These are phyloP conservation scores for Lavandula angustifolia DNA, from an alignment of 257 asterid genomes.

Conservation along the genomic window DNA sequence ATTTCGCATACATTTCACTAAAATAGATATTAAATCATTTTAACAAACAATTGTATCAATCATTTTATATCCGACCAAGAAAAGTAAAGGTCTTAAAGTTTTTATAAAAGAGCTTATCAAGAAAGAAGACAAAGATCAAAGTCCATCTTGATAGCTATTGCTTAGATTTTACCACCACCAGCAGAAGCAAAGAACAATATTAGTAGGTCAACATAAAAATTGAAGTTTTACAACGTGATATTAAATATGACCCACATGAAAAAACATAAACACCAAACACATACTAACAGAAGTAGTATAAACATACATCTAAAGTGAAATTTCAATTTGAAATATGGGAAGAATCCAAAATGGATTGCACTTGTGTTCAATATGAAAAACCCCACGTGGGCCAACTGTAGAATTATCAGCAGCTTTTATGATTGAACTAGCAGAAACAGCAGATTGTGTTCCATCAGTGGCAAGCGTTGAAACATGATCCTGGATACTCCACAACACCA, in stretches of 20 bases:
- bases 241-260: no score
- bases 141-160: not conserved
- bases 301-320: no score
- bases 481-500: conserved; percentile 95
- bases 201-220: not conserved
- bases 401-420: conserved; percentile 74
- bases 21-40: no score
- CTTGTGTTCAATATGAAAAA: conserved; percentile 34
- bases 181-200: not conserved
- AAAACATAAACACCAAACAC: no score
- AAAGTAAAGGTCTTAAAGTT: not conserved
- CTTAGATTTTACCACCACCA: not conserved
- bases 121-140: conserved; percentile 10
- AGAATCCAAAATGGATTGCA: no score
- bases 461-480: conserved; percentile 90
- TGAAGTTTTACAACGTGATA: not conserved
- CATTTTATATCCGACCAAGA: not conserved
- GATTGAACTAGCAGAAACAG: conserved; percentile 61
- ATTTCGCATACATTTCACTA: no score
- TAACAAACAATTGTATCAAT: not conserved
- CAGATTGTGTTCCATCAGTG: conserved; percentile 53
- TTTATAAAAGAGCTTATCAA: not conserved
- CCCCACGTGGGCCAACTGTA: conserved; percentile 87
- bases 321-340: no score
- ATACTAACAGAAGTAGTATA: no score